phyloP scores from a whole-genome alignment of 2,329 filamentous ascomycete species.

The Verticillium alfalfae region DNA sequence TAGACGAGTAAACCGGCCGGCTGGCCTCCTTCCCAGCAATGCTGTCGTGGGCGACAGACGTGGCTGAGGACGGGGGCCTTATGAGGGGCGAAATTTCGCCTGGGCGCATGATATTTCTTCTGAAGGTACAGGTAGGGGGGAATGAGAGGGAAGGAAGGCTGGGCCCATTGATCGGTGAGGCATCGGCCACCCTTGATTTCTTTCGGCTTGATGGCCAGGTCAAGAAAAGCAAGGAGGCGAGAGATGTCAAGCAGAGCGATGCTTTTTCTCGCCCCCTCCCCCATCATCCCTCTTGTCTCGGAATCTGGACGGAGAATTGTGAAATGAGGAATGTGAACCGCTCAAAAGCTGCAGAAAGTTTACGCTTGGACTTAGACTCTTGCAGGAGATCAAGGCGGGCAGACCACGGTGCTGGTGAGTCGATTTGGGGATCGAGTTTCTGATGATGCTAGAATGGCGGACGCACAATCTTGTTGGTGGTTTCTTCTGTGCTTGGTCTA shows the following conservation, averaged over 20 bases:
- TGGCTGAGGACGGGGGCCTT: too few relatives aligned
- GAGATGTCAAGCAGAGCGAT: neutral
- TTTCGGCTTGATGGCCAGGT: neutral
- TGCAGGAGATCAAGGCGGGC: neutral
- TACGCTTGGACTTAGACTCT: neutral
- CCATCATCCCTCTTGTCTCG: neutral
- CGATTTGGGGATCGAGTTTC: too few relatives aligned
- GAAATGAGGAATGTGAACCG: neutral
- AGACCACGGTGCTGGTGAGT: too few relatives aligned
- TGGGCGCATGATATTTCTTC: too few relatives aligned
- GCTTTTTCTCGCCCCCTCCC: neutral
- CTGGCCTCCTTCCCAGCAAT: neutral
- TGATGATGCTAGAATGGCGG: neutral
- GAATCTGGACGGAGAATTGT: neutral
- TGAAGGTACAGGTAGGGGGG: neutral
- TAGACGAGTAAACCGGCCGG: neutral
- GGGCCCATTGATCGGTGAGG: neutral
- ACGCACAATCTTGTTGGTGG: neutral
- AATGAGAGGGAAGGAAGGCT: neutral
- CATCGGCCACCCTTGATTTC: neutral
- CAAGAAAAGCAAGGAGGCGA: neutral
- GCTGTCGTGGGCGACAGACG: too few relatives aligned
- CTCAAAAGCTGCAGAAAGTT: neutral
- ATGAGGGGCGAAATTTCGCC: too few relatives aligned
- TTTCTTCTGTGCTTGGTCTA: neutral